Evolutionary conservation across 305 asterid species (phyloP).

Genomic region (Plantago coronopus): DNA sequence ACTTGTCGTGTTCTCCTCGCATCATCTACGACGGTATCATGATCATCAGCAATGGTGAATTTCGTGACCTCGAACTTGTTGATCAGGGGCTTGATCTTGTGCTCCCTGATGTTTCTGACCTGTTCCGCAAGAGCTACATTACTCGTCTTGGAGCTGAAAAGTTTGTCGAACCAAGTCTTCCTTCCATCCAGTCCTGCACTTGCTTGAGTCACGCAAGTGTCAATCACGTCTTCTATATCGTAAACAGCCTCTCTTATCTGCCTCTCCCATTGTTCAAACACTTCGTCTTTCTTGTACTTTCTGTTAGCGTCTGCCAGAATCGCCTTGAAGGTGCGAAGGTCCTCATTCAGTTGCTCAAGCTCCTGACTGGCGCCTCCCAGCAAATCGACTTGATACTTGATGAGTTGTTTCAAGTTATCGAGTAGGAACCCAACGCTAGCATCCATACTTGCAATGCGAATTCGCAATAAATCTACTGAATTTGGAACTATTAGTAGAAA

Average conservation of each 20-base stretch:
- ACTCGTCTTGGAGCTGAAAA: conserved; percentile 24
- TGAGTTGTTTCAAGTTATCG: conserved; percentile 46
- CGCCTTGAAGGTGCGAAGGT: conserved; percentile 46
- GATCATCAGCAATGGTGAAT: not conserved
- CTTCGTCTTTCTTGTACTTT: conserved; percentile 28
- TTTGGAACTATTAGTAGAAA: no score
- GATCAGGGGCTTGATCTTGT: not conserved
- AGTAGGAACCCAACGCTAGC: conserved; percentile 50
- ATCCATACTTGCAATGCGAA: conserved; percentile 27
- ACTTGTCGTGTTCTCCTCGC: not conserved
- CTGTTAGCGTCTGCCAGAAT: conserved; percentile 47
- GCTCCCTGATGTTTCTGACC: not conserved
- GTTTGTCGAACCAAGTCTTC: conserved; percentile 16
- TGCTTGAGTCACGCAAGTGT: conserved; percentile 41
- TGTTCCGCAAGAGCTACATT: conserved; percentile 21
- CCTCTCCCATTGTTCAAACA: conserved; percentile 35
- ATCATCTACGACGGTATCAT: not conserved
- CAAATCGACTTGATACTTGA: conserved; percentile 38
- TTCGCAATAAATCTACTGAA: no score
- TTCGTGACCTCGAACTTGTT: not conserved
- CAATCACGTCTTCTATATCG: conserved; percentile 63
- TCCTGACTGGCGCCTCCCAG: conserved; percentile 29
- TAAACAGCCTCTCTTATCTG: conserved; percentile 50
- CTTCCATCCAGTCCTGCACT: conserved; percentile 36
- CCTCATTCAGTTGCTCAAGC: conserved; percentile 22